phyloP scores from a whole-genome alignment of 176 grass and related monocot species.

The Cymbopogon citratus region DNA sequence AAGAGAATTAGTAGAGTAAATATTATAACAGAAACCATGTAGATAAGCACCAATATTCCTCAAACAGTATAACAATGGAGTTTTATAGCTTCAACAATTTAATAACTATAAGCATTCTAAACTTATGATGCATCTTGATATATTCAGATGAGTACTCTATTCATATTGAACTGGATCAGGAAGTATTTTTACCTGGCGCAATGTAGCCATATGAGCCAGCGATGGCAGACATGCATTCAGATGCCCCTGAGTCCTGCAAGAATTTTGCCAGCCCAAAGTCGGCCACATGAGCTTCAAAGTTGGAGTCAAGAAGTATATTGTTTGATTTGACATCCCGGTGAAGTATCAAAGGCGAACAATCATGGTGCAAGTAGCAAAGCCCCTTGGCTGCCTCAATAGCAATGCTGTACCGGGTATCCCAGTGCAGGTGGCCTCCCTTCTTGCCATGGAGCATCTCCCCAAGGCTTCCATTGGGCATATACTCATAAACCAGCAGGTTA shows the following conservation, averaged over 20 bases:
- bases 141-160: background rate
- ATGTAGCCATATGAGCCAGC: conserved; percentile 98
- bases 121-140: background rate
- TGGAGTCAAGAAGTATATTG: conserved; percentile 90
- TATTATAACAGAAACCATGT: background rate
- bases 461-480: conserved; percentile 96
- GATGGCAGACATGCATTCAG: conserved; percentile 95
- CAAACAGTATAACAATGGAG: background rate
- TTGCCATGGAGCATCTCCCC: conserved; percentile 95
- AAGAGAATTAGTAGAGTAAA: background rate
- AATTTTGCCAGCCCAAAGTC: conserved; percentile 89
- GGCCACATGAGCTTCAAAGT: conserved; percentile 87
- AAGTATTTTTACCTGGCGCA: conserved; percentile 64
- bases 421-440: conserved; percentile 74
- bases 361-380: conserved; percentile 96
- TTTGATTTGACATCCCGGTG: conserved; percentile 97
- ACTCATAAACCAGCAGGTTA: conserved; percentile 90
- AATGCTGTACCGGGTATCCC: conserved; percentile 85
- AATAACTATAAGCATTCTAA: background rate
- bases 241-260: conserved; percentile 65
- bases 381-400: conserved; percentile 91
- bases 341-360: conserved; percentile 86
- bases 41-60: background rate
- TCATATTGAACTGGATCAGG: background rate
- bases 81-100: background rate